These are phyloP conservation scores for Pyrenophora seminiperda DNA, from an alignment of 2,329 filamentous ascomycete species.

Conservation along the genomic window DNA sequence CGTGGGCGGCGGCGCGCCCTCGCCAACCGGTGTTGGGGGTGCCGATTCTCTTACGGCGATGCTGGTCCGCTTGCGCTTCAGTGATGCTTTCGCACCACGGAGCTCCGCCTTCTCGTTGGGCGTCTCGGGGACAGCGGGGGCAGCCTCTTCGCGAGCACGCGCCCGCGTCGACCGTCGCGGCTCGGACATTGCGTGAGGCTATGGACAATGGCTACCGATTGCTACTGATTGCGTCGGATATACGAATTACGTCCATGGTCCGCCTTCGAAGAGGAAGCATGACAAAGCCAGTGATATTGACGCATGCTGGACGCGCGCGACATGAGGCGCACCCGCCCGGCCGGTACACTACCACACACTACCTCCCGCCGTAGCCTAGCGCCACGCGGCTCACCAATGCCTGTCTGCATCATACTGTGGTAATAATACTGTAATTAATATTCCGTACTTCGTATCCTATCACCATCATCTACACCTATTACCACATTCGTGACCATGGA, in stretches of 20 bases:
- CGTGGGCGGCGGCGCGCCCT: slow-evolving; percentile 16
- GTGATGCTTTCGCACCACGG: slow-evolving; percentile 31
- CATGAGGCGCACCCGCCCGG: slow-evolving; percentile 2
- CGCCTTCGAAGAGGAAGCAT: no score
- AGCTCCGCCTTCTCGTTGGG: slow-evolving; percentile 27
- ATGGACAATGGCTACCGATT: slow-evolving; percentile 1
- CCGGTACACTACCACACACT: slow-evolving; percentile 8
- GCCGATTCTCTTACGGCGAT: slow-evolving; percentile 32
- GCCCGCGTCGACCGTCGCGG: slow-evolving; percentile 45
- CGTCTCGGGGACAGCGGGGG: slow-evolving; percentile 30
- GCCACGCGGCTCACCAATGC: neutral
- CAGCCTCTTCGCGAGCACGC: slow-evolving; percentile 44
- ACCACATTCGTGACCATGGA: no score
- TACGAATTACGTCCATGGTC: neutral
- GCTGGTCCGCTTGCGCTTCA: slow-evolving; percentile 44
- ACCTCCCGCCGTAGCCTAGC: neutral
- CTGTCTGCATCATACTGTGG: neutral
- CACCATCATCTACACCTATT: neutral
- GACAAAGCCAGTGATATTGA: no score
- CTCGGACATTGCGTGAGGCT: slow-evolving; percentile 38
- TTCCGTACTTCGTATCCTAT: neutral
- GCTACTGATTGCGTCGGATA: neutral
- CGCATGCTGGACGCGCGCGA: slow-evolving; percentile 1
- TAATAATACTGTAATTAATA: no score
- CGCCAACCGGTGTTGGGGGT: slow-evolving; percentile 31